phyloP scores from a whole-genome alignment of 768 basidiomycete species.

The Gloeopeniophorella convolvens region DNA sequence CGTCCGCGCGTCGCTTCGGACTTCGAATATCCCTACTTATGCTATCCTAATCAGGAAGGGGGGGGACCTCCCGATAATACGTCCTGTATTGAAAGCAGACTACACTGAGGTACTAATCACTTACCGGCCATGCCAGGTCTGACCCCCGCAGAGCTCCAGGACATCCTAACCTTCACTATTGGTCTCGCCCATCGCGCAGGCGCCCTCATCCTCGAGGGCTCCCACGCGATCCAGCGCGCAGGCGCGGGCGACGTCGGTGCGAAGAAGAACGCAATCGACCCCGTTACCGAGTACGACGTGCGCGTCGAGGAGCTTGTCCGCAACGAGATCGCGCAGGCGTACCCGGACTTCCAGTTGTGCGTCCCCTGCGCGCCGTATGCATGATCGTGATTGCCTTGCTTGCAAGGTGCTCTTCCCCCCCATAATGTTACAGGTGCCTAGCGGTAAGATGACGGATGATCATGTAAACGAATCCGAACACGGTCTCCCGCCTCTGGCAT shows the following conservation, averaged over 20 bases:
- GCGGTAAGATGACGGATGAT: too few relatives aligned
- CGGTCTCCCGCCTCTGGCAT: too few relatives aligned
- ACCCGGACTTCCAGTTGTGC: constrained; percentile 80
- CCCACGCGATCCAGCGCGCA: constrained; percentile 57
- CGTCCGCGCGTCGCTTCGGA: too few relatives aligned
- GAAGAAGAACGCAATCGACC: constrained; percentile 92
- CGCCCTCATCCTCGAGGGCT: constrained; percentile 68
- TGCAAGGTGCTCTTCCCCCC: too few relatives aligned
- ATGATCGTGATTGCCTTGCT: too few relatives aligned
- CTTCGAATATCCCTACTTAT: too few relatives aligned
- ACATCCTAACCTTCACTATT: constrained; percentile 61
- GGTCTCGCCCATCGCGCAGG: constrained; percentile 73
- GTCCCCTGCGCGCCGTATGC: too few relatives aligned
- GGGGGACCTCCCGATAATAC: too few relatives aligned
- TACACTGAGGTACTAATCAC: too few relatives aligned
- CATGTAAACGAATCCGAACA: not conserved
- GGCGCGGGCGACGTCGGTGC: constrained; percentile 53
- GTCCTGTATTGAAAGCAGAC: too few relatives aligned
- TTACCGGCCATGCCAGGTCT: constrained; percentile 26
- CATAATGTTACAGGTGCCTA: too few relatives aligned
- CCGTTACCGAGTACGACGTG: constrained; percentile 94
- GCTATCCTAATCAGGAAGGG: too few relatives aligned
- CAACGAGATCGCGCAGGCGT: constrained; percentile 52
- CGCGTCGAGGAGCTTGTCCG: constrained; percentile 84
- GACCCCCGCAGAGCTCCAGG: constrained; percentile 41